Percentiles rank a stretch among this genome's conserved stretches.
Evolutionary conservation across 2,329 filamentous ascomycete species (phyloP).

Genomic region (Aspergillus thermomutatus): DNA sequence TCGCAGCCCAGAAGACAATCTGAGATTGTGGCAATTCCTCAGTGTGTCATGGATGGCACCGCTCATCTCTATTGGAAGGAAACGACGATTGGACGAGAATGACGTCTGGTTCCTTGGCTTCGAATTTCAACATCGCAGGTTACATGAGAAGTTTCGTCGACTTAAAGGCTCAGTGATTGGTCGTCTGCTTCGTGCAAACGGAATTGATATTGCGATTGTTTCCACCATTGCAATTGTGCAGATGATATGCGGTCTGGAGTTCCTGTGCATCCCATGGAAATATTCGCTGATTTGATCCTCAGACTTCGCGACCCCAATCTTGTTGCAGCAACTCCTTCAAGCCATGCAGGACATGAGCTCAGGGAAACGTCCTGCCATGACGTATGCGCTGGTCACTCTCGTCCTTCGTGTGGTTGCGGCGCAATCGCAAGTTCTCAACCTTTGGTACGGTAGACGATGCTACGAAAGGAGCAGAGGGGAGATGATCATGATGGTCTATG

Average conservation of each 20-base stretch:
- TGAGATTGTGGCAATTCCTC: constrained; percentile 80
- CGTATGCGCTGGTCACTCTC: constrained; percentile 63
- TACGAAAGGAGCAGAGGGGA: constrained; percentile 85
- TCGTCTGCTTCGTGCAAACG: constrained; percentile 71
- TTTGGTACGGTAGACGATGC: constrained; percentile 79
- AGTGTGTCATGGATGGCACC: constrained; percentile 78
- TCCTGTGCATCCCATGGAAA: neutral
- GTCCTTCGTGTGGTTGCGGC: constrained; percentile 58
- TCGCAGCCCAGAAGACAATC: constrained; percentile 75
- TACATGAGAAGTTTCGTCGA: constrained; percentile 72
- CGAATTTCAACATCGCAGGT: constrained; percentile 74
- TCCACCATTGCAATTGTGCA: constrained; percentile 63
- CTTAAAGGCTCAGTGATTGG: constrained; percentile 69
- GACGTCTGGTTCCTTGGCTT: constrained; percentile 79
- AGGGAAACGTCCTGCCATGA: constrained; percentile 56
- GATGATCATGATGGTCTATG: constrained; percentile 79
- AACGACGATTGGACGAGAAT: constrained; percentile 66
- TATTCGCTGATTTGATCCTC: constrained; percentile 23
- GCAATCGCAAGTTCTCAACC: constrained; percentile 64
- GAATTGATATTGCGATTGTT: constrained; percentile 70
- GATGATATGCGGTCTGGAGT: constrained; percentile 49
- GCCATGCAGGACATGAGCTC: constrained; percentile 58
- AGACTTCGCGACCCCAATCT: constrained; percentile 60
- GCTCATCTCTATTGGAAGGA: constrained; percentile 63
- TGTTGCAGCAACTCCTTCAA: constrained; percentile 68